Base-by-base conservation (phyloP, 257 asterid genomes). In the Solanum ossicruentum region DNA sequence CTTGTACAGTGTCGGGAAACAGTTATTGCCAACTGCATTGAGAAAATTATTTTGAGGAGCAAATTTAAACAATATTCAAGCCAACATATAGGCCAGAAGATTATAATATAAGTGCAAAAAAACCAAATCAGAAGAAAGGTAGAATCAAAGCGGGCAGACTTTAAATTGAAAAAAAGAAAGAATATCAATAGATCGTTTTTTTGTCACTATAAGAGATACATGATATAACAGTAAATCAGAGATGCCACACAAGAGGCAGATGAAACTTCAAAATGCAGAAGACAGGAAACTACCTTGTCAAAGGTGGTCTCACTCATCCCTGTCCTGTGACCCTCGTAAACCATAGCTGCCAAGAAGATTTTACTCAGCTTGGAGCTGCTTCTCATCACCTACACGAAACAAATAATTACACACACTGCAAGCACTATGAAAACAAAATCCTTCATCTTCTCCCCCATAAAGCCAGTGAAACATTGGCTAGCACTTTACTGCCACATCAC, bases 271-370 rank as follows among this genome's bases (percentile, higher is more conserved):
- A 75, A 75, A 49, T 45, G 8, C 20, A 73, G 60, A 61, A 58
- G 85, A 52, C 16, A 15, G 66, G 84, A 85, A 49, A 16, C 86
- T 51, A 96, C 99, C 98, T 95, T 92, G 83, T 94, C 99, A 87
- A 97, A 95, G 80, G 96, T 95, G 18, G 98, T 97, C 87, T 95
- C 98, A 20, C 97, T 95, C 98, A 95, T 95, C 86, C 99, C 99
- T 39, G 98, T 95, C 86, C 90, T 97, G 84, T 94, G 94, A 65
- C 95, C 97, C 85, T 97, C 98, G 83, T 95, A 93, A 12, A 97
- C 98, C 99, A 97, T 94, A 82, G 98, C 98, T 81, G 97, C 97
- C 95, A 95, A 89, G 94, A 95, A 95, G 84, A 97, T 95, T 86
- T 94, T 94, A 86, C 99, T 90, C 84, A 95, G 90, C 87, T 86